Percentiles rank a stretch among this genome's conserved stretches.
phyloP scores from a whole-genome alignment of 352 stramenopile species.

The Globisporangium megalacanthum region DNA sequence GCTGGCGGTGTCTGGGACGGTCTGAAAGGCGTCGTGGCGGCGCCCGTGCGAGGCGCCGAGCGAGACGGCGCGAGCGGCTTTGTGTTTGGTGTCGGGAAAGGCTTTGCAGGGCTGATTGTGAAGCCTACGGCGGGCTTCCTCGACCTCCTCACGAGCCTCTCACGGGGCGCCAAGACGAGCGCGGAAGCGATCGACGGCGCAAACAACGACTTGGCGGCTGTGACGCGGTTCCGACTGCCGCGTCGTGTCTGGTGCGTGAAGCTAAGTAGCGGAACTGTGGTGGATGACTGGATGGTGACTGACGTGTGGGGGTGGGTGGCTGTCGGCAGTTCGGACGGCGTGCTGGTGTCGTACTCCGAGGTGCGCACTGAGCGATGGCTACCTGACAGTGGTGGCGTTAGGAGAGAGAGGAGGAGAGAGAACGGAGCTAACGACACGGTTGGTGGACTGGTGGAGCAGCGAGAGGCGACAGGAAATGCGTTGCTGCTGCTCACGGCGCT shows the following conservation, averaged over 20 bases:
- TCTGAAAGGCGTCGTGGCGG: conserved; percentile 74
- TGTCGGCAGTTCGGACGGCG: conserved; percentile 51
- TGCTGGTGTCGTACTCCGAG: conserved; percentile 80
- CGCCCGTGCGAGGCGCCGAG: conserved; percentile 71
- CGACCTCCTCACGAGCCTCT: conserved; percentile 78
- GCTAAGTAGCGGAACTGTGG: background rate
- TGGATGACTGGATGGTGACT: background rate
- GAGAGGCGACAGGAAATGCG: conserved; percentile 68
- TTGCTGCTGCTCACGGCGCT: conserved; percentile 72
- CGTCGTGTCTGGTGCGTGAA: conserved; percentile 67
- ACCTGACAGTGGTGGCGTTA: background rate
- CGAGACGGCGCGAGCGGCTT: conserved; percentile 73
- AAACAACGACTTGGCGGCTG: conserved; percentile 35
- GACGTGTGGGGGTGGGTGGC: conserved; percentile 12
- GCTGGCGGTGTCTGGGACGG: conserved; percentile 78
- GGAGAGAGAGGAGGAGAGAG: background rate
- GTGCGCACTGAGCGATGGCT: conserved; percentile 5
- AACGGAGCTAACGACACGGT: background rate
- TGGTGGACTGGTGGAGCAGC: conserved; percentile 7
- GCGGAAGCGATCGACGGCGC: conserved; percentile 69
- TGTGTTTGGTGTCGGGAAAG: conserved; percentile 80
- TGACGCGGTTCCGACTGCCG: conserved; percentile 64
- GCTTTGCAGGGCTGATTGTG: conserved; percentile 74
- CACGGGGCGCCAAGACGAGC: conserved; percentile 74
- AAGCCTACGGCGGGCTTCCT: conserved; percentile 81